Evolutionary conservation across 1,139 yeast species (phyloP).

Genomic region (Protomyces arabidopsidicola): DNA sequence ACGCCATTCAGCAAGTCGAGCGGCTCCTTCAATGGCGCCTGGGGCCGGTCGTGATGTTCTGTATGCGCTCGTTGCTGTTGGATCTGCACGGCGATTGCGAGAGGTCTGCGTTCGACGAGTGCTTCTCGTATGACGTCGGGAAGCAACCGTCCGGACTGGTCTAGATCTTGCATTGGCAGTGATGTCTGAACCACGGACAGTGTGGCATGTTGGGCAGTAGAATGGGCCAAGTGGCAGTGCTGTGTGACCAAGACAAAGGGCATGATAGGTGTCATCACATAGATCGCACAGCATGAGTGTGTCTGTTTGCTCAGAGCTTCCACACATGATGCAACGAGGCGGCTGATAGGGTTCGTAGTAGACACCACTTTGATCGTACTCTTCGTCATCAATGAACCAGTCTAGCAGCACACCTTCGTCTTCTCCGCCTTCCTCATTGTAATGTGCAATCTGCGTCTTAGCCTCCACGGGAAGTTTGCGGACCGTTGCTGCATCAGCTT

Average conservation of each 20-base stretch:
- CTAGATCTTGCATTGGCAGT: not conserved
- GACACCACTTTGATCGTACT: not conserved
- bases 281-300: slow-evolving; percentile 39
- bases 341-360: not conserved
- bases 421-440: not conserved
- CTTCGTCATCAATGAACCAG: not conserved
- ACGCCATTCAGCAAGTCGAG: slow-evolving; percentile 13
- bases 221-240: slow-evolving; percentile 38
- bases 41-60: not conserved
- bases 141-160: slow-evolving; percentile 11
- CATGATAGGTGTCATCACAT: slow-evolving; percentile 39
- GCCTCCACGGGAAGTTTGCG: slow-evolving; percentile 17
- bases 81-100: not conserved
- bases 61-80: not conserved
- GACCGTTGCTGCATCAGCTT: not conserved
- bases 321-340: slow-evolving; percentile 38
- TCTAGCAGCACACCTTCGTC: not conserved
- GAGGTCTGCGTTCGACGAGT: not conserved
- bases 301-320: slow-evolving; percentile 37
- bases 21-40: not conserved
- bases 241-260: slow-evolving; percentile 38
- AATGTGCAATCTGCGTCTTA: slow-evolving; percentile 3
- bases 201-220: slow-evolving; percentile 39
- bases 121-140: not conserved
- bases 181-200: not conserved